Evolutionary conservation across 73 alveolate genomes (phyloP), one percentile per base, ranked within the genome.

Genomic region (Paramecium octaurelia): DNA sequence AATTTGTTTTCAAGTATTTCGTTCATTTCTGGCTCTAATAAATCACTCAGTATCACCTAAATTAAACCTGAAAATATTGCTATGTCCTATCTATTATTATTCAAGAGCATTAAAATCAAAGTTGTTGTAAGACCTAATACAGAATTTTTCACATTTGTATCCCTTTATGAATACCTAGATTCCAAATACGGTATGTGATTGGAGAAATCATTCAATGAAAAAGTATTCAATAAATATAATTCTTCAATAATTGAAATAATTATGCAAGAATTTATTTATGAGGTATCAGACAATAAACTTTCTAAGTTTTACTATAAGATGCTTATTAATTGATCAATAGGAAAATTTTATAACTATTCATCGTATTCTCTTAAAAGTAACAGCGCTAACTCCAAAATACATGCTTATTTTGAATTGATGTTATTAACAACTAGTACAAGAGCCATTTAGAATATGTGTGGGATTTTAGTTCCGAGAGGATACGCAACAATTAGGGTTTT

Each of bases 401-500:
- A 36, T 12, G 60, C 35, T 38, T 73, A 16, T 40, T 73, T 36
- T 36, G 57, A 73, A 4, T 35, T 36, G 14, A 73, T 73, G 38
- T 40, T 73, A 8, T 73, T 73, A 0, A 2, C 16, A 14, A 73
- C 35, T 0, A 73, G 64, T 14, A 43, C 46, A 14, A 36, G 11
- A 9, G 87, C 87, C 87, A 73, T 73, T 73, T 31, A 16, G 20
- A 36, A 18, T 36, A 73, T 35, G 11, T 73, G 57, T 12, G 60
- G n/a, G 12, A 73, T 34, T 35, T 35, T 10, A 4, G 64, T 35
- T 36, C 87, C 87, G 6, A 35, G 12, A n/a, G 87, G 87, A 40
- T 36, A 73, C n/a, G 87, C 59, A 34, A 73, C 68, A 36, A 73
- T 73, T n/a, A 73, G 21, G 0, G 87, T 73, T 73, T 73, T 73